Base-by-base conservation (phyloP, 306 rosid species). In the Lagenaria siceraria region DNA sequence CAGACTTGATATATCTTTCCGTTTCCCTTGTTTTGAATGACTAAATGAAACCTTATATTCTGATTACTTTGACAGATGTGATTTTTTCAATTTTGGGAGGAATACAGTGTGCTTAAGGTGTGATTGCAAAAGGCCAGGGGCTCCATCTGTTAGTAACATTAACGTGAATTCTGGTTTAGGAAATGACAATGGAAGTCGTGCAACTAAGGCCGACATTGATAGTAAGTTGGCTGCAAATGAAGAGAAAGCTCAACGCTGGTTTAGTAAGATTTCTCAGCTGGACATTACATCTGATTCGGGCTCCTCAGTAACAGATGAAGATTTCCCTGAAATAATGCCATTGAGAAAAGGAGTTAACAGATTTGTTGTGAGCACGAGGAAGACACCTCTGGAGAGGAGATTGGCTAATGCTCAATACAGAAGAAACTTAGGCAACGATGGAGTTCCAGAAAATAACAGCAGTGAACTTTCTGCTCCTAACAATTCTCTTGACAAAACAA, bases 271-370 rank as follows among this genome's bases (percentile, higher is more conserved):
- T 86, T 89, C 97, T 82, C 97, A 95, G 85, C 87, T 84, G 68
- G 97, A 89, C 78, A 76, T 81, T 78, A 59, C 80, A 64, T 82
- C 96, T 78, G 93, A 90, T 81, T 85, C 87, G 83, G 86, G 81
- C 76, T 81, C 77, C 77, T 79, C 82, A 40, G 75, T 88, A 46
- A 63, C 88, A 31, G 93, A 95, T 83, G 92, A 90, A 62, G 97
- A 95, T 84, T 94, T 90, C 81, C 98, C 98, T 19, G 97, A 92
- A 87, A 94, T 94, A 85, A 90, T 95, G 97, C 98, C 98, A 0
- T 82, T 92, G 80, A 92, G 99, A 84, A 92, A 92, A 88, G 97
- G 97, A 63, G 93, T 89, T 35, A 95, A 92, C 66, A 88, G 99
- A 88, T 92, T 95, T 86, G 97, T 90, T 40, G 97, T 92, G 78